Percentiles rank a stretch among this genome's conserved stretches.
These are phyloP conservation scores for Paracoccidioides lutzii DNA, from an alignment of 2,329 filamentous ascomycete genomes.

Conservation along the genomic window DNA sequence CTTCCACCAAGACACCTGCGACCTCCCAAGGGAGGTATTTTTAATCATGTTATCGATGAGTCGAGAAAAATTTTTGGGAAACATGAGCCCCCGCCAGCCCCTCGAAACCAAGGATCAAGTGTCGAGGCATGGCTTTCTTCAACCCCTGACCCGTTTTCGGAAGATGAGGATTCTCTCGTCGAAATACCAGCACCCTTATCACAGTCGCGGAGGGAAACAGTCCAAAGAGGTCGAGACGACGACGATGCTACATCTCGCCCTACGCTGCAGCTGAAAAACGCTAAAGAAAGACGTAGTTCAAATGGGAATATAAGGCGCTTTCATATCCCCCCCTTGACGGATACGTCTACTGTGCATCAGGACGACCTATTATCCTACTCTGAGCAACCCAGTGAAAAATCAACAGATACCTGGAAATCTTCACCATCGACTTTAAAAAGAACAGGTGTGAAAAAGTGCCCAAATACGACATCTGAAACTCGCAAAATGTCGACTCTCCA, in stretches of 20 bases:
- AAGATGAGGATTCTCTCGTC: constrained; percentile 22
- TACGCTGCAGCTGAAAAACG: background rate
- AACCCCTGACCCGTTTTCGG: constrained; percentile 43
- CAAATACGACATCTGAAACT: constrained; percentile 9
- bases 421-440: constrained; percentile 17
- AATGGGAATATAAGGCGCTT: background rate
- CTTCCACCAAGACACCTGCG: constrained; percentile 15
- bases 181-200: constrained; percentile 31
- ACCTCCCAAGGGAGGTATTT: constrained; percentile 29
- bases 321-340: background rate
- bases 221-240: background rate
- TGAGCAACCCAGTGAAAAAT: constrained; percentile 1
- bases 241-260: background rate
- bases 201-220: constrained; percentile 19
- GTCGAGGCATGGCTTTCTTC: constrained; percentile 51
- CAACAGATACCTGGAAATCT: constrained; percentile 8
- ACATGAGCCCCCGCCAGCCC: constrained; percentile 27
- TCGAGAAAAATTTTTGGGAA: constrained; percentile 35
- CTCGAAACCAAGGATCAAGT: constrained; percentile 35
- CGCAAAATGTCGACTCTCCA: constrained; percentile 14
- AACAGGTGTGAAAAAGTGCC: constrained; percentile 12
- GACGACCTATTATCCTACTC: background rate
- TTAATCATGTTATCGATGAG: constrained; percentile 33
- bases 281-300: background rate
- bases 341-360: background rate